These are phyloP conservation scores for Paramecium bursaria DNA, from an alignment of 73 alveolate genomes.

Conservation along the genomic window DNA sequence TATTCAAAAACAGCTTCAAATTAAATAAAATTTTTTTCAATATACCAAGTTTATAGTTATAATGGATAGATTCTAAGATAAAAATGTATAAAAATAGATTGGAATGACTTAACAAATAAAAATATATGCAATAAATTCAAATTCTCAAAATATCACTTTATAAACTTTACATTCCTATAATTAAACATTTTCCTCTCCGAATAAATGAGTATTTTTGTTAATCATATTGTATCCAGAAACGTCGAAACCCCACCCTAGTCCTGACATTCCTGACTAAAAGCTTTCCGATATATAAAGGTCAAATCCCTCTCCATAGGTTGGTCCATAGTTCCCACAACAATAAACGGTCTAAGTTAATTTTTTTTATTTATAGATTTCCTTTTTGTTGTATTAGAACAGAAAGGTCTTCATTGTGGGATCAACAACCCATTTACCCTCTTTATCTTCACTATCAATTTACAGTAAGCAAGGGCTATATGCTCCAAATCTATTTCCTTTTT, in stretches of 20 bases:
- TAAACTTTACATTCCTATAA: constrained; percentile 24
- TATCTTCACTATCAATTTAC: no score
- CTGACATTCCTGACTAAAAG: constrained; percentile 9
- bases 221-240: not conserved
- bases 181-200: constrained; percentile 4
- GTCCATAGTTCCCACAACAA: constrained; percentile 67
- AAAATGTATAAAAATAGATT: no score
- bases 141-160: no score
- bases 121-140: no score
- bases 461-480: constrained; percentile 47
- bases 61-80: no score
- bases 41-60: no score
- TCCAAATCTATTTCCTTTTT: constrained; percentile 20
- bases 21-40: no score
- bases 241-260: not conserved
- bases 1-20: no score
- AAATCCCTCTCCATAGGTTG: constrained; percentile 75
- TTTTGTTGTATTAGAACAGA: constrained; percentile 70
- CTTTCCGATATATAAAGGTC: constrained; percentile 64
- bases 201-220: not conserved
- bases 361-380: constrained; percentile 60
- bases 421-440: not conserved
- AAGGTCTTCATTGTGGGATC: constrained; percentile 59
- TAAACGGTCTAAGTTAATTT: constrained; percentile 66
- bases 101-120: no score